Evolutionary conservation across 306 rosid genomes (phyloP), one percentile per base, ranked within the genome.

Genomic region (Corylus americana): DNA sequence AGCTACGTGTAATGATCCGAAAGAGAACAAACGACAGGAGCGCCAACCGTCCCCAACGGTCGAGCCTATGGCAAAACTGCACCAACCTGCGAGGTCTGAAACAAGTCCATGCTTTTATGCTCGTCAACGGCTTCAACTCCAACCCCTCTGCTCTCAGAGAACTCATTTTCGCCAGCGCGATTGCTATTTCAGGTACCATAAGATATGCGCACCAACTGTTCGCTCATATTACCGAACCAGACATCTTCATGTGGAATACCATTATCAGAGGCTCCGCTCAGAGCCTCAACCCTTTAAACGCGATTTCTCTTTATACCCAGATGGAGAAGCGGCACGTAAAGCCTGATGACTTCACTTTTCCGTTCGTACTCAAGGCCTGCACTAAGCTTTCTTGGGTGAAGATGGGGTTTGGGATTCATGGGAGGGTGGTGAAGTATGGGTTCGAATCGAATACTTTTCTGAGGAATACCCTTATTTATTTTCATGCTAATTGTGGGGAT

Each of bases 401-500:
- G 13, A 87, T 87, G 17, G 98, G 95, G 47, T 82, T 78, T 1
- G 85, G 77, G 25, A 76, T 94, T 85, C 97, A 94, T 77, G 97
- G 91, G 35, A 82, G 79, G 79, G 88, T 92, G 72, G 75, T 86
- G 80, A 91, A 72, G 74, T 75, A 83, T 55, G 95, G 98, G 58
- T 91, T 91, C 27, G 84, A 78, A 31, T 91, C 93, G 16, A 87
- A 94, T 57, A 74, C 18, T 17, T 82, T 82, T 80, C 85, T 88
- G 51, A 84, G 94, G 74, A 92, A 92, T 54, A 81, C 96, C 69
- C 93, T 92, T 74, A 88, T 91, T 76, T 79, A 78, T 63, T 90
- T 92, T 58, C 96, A 92, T 39, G 90, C 97, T 42, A 89, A 89
- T 71, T 88, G 91, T 82, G 98, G 98, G 49, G 95, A 95, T 84